Evolutionary conservation across 2,329 filamentous ascomycete species (phyloP).

Genomic region (Cladorrhinum sp.): DNA sequence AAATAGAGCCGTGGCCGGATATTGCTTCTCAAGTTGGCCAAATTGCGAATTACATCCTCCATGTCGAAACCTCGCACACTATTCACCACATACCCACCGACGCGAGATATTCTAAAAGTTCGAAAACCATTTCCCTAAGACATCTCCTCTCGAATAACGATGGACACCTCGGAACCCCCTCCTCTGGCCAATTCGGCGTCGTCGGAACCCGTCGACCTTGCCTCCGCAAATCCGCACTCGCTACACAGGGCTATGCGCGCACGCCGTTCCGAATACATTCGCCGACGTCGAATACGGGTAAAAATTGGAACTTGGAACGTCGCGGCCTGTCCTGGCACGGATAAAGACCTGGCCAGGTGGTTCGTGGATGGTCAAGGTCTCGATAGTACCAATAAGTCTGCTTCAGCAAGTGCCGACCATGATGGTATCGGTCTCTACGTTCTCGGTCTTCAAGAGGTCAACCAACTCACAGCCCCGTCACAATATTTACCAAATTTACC

Average conservation of each 20-base stretch:
- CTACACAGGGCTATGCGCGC: slow-evolving; percentile 67
- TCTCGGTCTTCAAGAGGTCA: slow-evolving; percentile 86
- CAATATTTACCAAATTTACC: slow-evolving; percentile 73
- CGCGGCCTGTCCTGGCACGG: slow-evolving; percentile 76
- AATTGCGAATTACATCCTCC: not conserved
- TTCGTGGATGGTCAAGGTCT: slow-evolving; percentile 76
- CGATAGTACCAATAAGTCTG: slow-evolving; percentile 46
- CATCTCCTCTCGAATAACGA: not conserved
- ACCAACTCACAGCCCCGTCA: slow-evolving; percentile 75
- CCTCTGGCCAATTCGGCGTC: slow-evolving; percentile 16
- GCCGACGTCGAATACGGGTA: slow-evolving; percentile 70
- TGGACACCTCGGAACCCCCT: slow-evolving; percentile 17
- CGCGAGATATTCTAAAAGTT: not conserved
- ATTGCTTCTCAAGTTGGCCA: not conserved
- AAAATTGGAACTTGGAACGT: slow-evolving; percentile 97
- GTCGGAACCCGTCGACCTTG: slow-evolving; percentile 44
- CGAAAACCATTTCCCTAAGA: not conserved
- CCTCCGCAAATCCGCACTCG: slow-evolving; percentile 49
- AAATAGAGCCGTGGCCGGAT: not conserved
- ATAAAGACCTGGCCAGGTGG: slow-evolving; percentile 85
- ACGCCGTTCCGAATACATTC: slow-evolving; percentile 75
- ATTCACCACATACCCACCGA: not conserved
- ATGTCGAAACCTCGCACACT: not conserved
- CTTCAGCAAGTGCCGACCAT: slow-evolving; percentile 31
- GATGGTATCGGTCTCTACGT: slow-evolving; percentile 85